These are phyloP conservation scores for Batkoa obscura DNA, from an alignment of 371 early-diverging fungal species.

Conservation along the genomic window DNA sequence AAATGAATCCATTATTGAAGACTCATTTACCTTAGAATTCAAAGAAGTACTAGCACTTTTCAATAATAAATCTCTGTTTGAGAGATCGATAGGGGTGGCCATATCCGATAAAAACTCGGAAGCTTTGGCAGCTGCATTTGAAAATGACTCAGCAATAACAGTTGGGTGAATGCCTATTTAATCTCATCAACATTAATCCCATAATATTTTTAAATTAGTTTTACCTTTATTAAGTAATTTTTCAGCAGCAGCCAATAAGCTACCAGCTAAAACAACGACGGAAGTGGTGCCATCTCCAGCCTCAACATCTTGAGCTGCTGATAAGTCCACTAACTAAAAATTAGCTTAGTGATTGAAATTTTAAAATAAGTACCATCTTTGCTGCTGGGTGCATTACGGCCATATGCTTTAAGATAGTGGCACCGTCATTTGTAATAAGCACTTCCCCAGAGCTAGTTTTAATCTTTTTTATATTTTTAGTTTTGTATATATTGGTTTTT, in stretches of 20 bases:
- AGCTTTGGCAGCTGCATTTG: constrained; percentile 59
- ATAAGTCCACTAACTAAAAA: constrained; percentile 78
- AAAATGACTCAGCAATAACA: constrained; percentile 85
- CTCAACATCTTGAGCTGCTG: constrained; percentile 98
- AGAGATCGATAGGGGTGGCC: constrained; percentile 55
- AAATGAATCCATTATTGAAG: not conserved
- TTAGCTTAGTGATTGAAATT: not conserved
- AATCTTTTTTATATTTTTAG: constrained; percentile 38
- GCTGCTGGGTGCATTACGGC: constrained; percentile 95
- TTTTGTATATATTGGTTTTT: not conserved
- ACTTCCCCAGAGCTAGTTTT: constrained; percentile 85
- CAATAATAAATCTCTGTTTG: constrained; percentile 75
- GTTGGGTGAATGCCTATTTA: constrained; percentile 78
- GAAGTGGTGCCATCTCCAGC: constrained; percentile 99
- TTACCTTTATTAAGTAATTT: constrained; percentile 77
- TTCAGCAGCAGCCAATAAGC: constrained; percentile 75
- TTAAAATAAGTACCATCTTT: constrained; percentile 58
- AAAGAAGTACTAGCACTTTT: constrained; percentile 91
- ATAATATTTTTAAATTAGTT: not conserved
- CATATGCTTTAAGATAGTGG: constrained; percentile 99
- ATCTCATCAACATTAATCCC: not conserved
- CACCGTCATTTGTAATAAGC: constrained; percentile 98
- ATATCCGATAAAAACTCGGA: constrained; percentile 67
- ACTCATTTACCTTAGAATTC: constrained; percentile 61
- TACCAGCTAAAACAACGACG: constrained; percentile 94